Conservation (phyloP, 2,329 filamentous ascomycete species). For the Chrysoporthe deuterocubensis region DNA sequence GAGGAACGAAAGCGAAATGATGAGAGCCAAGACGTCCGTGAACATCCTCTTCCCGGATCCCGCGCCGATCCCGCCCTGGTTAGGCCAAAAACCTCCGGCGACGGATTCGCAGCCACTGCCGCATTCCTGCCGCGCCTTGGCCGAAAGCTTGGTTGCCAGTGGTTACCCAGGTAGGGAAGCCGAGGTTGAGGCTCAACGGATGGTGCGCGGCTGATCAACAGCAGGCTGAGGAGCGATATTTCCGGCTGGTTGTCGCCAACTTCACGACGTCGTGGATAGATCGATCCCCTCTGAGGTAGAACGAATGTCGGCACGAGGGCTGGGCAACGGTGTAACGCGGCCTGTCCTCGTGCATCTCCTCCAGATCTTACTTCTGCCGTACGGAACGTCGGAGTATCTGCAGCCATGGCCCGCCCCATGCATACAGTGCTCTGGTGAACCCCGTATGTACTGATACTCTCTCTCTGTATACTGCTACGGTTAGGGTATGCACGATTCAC, state of each 20-base stretch:
- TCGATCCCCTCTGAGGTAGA: too few species aligned
- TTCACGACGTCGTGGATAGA: too few species aligned
- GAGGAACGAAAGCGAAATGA: too few species aligned
- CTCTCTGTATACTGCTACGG: neutral
- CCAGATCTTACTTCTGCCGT: too few species aligned
- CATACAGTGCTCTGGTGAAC: neutral
- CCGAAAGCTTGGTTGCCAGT: neutral
- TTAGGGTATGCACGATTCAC: neutral
- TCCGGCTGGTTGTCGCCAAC: too few species aligned
- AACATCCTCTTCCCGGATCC: too few species aligned
- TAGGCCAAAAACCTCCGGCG: neutral
- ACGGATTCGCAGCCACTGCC: neutral
- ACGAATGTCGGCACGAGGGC: too few species aligned
- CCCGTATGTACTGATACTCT: neutral
- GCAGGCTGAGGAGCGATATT: neutral
- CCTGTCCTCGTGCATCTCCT: too few species aligned
- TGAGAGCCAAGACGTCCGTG: too few species aligned
- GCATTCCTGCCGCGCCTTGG: slow-evolving; percentile 6
- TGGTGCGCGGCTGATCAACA: neutral
- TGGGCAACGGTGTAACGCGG: too few species aligned
- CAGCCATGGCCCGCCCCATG: neutral
- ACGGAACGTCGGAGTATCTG: neutral
- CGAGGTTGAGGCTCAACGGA: slow-evolving; percentile 1
- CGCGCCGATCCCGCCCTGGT: too few species aligned
- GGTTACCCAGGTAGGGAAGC: neutral